phyloP scores from a whole-genome alignment of 2,329 filamentous ascomycete genomes.

The Aspergillus tamarii region DNA sequence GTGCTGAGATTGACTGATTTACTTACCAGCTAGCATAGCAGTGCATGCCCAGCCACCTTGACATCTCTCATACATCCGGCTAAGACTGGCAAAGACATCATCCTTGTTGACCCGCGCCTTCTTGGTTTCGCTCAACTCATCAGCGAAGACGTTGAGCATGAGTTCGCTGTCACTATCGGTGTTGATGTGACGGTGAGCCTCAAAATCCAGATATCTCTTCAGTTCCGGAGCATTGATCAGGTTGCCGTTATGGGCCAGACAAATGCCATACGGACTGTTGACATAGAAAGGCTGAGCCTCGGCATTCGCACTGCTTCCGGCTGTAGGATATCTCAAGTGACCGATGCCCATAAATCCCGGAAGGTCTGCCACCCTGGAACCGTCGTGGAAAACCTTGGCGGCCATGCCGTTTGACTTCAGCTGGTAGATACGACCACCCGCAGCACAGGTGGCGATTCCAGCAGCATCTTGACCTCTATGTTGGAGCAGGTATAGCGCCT shows the following conservation, averaged over 20 bases:
- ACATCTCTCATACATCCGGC: constrained; percentile 72
- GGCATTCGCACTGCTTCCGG: constrained; percentile 78
- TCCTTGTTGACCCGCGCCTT: constrained; percentile 79
- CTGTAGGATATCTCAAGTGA: constrained; percentile 87
- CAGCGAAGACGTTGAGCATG: constrained; percentile 86
- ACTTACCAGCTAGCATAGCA: constrained; percentile 73
- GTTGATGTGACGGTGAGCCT: constrained; percentile 84
- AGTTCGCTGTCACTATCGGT: constrained; percentile 87
- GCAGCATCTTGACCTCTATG: constrained; percentile 83
- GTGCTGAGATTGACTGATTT: constrained; percentile 11
- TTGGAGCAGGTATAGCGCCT: constrained; percentile 72
- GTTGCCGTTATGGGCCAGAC: constrained; percentile 84
- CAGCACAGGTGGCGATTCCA: constrained; percentile 76
- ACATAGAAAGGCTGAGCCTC: constrained; percentile 94
- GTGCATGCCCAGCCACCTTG: constrained; percentile 79
- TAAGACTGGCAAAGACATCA: constrained; percentile 74
- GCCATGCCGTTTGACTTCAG: constrained; percentile 91
- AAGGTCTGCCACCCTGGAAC: constrained; percentile 70
- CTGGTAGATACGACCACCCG: constrained; percentile 80
- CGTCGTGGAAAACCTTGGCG: constrained; percentile 81
- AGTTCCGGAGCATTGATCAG: constrained; percentile 77
- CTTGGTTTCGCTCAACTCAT: constrained; percentile 76
- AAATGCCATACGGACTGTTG: constrained; percentile 82
- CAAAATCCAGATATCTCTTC: constrained; percentile 71
- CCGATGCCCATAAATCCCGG: constrained; percentile 85